Percentiles rank a stretch among this genome's conserved stretches.
Evolutionary conservation across 148 eudicot genomes (phyloP).

Genomic region (Rhododendron griersonianum): DNA sequence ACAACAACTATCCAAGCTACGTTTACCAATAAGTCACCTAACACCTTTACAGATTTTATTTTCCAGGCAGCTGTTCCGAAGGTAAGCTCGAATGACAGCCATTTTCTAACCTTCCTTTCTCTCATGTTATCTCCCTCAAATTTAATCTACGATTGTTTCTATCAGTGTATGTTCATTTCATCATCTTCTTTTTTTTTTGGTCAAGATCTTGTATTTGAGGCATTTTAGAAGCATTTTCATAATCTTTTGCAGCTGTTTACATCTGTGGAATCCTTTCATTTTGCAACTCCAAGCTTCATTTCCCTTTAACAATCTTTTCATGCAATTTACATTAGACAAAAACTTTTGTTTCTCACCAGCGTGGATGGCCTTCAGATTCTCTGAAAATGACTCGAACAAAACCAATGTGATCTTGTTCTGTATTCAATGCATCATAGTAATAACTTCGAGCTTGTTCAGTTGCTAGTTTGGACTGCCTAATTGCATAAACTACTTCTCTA

Average conservation of each 20-base stretch:
- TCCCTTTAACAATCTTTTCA: background rate
- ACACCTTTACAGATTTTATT: slow-evolving; percentile 59
- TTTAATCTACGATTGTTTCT: background rate
- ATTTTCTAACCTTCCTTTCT: background rate
- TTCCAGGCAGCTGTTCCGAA: slow-evolving; percentile 99
- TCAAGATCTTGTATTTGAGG: background rate
- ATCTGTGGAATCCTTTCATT: background rate
- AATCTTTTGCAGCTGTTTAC: background rate
- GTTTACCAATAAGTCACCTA: slow-evolving; percentile 60
- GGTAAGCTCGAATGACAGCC: slow-evolving; percentile 36
- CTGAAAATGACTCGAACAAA: background rate
- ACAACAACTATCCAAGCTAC: slow-evolving; percentile 64
- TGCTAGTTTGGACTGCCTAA: background rate
- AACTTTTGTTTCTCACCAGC: background rate
- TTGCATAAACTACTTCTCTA: background rate
- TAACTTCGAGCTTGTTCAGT: background rate
- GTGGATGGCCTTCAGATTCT: background rate
- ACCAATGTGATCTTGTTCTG: background rate
- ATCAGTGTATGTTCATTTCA: background rate
- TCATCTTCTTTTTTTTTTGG: background rate
- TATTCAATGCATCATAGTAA: background rate
- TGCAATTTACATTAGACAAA: background rate
- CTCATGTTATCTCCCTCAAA: background rate
- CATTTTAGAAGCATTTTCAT: slow-evolving; percentile 2
- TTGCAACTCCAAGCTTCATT: background rate